Evolutionary conservation across 768 basidiomycete species (phyloP).

Genomic region (Boletus patriciae): DNA sequence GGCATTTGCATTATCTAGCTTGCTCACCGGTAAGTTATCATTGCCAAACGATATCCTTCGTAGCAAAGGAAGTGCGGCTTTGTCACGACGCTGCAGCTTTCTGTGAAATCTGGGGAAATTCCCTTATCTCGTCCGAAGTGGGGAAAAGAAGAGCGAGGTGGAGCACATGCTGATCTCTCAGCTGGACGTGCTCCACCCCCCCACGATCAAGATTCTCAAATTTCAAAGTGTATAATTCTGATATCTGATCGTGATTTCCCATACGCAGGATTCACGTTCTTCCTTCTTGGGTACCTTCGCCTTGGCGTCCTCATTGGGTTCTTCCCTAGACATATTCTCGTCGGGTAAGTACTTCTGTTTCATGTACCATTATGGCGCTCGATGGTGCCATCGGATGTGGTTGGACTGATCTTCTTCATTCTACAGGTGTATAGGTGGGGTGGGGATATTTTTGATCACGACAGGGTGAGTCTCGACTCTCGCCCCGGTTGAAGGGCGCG

Average conservation of each 20-base stretch:
- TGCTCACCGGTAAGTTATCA: conserved; percentile 69
- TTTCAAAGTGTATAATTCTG: conserved; percentile 12
- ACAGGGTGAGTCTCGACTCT: conserved; percentile 64
- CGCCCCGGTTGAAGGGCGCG: background rate
- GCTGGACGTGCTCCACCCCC: background rate
- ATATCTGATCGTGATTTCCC: conserved; percentile 8
- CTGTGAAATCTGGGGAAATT: background rate
- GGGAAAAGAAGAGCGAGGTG: background rate
- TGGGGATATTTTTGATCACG: conserved; percentile 87
- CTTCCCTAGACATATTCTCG: conserved; percentile 94
- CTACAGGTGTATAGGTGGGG: conserved; percentile 84
- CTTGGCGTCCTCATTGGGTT: conserved; percentile 89
- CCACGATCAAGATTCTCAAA: conserved; percentile 6
- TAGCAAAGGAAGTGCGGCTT: background rate
- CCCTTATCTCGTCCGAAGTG: background rate
- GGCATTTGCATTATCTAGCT: conserved; percentile 81
- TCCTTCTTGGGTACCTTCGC: conserved; percentile 80
- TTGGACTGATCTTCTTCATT: background rate
- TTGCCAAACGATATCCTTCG: background rate
- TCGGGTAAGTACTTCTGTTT: conserved; percentile 61
- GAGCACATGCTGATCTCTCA: background rate
- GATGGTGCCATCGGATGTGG: background rate
- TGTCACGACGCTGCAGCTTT: background rate
- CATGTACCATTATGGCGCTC: background rate
- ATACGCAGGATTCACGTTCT: conserved; percentile 57